These are phyloP conservation scores for Raffaelea albimanens DNA, from an alignment of 2,329 filamentous ascomycete genomes.

Conservation along the genomic window DNA sequence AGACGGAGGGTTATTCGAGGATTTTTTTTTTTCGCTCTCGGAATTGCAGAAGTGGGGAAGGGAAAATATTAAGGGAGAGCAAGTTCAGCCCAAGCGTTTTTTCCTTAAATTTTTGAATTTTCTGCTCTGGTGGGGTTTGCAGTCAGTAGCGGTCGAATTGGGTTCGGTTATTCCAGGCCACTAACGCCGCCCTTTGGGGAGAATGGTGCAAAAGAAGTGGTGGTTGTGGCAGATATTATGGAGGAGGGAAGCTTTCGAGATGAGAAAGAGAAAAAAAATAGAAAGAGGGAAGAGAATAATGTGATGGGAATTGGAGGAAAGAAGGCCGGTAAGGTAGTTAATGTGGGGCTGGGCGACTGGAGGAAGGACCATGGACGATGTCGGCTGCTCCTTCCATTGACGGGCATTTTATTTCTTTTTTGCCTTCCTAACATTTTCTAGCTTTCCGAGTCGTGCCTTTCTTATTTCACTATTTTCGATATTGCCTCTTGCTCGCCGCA, in stretches of 20 bases:
- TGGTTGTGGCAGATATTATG: no score
- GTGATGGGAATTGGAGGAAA: not conserved
- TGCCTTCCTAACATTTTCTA: no score
- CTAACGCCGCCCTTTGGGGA: no score
- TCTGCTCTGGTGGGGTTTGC: no score
- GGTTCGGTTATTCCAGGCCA: not conserved
- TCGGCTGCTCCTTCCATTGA: no score
- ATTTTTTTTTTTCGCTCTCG: no score
- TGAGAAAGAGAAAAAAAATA: slow-evolving; percentile 3
- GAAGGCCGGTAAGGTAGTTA: not conserved
- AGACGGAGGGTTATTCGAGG: not conserved
- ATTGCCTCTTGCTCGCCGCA: no score
- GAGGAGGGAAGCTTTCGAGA: not conserved
- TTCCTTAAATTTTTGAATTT: not conserved
- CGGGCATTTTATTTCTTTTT: no score
- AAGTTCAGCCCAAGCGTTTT: not conserved
- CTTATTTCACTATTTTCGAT: no score
- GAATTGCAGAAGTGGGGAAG: not conserved
- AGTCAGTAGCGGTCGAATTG: not conserved
- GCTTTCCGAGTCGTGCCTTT: no score
- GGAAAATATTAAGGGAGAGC: no score
- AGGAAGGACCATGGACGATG: not conserved
- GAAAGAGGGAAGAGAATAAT: not conserved
- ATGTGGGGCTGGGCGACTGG: no score
- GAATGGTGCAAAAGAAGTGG: not conserved